Percentiles rank a stretch among this genome's conserved stretches.
phyloP scores from a whole-genome alignment of 768 basidiomycete genomes.

The Tylopilus balloui region DNA sequence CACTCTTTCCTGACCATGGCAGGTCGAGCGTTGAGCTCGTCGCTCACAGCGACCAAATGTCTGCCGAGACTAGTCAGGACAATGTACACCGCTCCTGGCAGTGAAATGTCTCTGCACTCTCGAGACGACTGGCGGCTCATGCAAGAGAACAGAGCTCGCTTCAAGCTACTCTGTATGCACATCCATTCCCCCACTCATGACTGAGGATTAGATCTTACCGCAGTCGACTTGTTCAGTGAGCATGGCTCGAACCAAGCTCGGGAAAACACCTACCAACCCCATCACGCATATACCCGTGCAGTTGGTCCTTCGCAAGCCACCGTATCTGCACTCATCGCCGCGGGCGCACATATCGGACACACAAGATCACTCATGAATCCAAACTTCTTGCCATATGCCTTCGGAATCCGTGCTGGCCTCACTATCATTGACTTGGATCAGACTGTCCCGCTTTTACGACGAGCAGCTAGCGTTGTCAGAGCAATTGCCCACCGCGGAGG shows the following conservation, averaged over 20 bases:
- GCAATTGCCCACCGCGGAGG: constrained; percentile 79
- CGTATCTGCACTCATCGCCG: constrained; percentile 83
- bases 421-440: constrained; percentile 94
- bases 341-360: constrained; percentile 94
- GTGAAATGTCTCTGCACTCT: constrained; percentile 38
- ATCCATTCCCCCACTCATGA: constrained; percentile 15
- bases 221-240: constrained; percentile 58
- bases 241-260: constrained; percentile 77
- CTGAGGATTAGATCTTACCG: constrained; percentile 11
- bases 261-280: constrained; percentile 66
- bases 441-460: constrained; percentile 85
- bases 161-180: constrained; percentile 49
- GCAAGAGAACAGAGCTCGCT: constrained; percentile 54
- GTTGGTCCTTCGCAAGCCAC: constrained; percentile 58
- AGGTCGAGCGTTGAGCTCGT: constrained; percentile 23
- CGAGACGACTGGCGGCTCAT: constrained; percentile 61
- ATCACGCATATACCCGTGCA: constrained; percentile 65
- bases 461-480: constrained; percentile 84
- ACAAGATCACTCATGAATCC: constrained; percentile 79
- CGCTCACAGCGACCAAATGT: constrained; percentile 23
- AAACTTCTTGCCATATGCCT: constrained; percentile 87
- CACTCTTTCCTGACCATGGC: constrained; percentile 23
- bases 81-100: constrained; percentile 30
- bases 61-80: constrained; percentile 21
- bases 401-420: constrained; percentile 84